Conservation (phyloP, 495 filamentous ascomycete genomes). For the Durotheca rogersii region DNA sequence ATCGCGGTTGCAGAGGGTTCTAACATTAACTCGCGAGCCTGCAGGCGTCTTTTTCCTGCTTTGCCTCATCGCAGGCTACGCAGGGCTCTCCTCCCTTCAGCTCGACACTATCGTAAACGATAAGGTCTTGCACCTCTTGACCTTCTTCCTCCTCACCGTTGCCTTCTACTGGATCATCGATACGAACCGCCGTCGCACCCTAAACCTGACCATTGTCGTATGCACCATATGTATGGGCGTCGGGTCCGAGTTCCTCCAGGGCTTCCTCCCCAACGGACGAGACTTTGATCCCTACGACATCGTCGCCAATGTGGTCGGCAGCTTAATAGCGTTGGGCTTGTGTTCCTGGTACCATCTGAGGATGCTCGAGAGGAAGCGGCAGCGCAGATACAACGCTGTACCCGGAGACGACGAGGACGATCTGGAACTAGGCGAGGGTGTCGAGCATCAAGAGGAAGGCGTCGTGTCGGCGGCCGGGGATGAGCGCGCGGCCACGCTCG, state of each 20-base stretch:
- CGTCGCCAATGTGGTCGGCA: conserved; percentile 83
- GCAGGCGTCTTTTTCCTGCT: conserved; percentile 77
- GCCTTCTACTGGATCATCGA: conserved; percentile 98
- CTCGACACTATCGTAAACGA: conserved; percentile 65
- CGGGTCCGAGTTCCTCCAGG: conserved; percentile 85
- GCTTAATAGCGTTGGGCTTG: conserved; percentile 64
- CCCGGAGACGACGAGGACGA: conserved; percentile 52
- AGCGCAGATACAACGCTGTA: conserved; percentile 68
- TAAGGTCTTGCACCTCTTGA: conserved; percentile 84
- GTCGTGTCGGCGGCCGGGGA: conserved; percentile 28
- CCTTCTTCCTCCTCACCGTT: conserved; percentile 85
- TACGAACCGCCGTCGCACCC: conserved; percentile 75
- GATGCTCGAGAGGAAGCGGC: conserved; percentile 87
- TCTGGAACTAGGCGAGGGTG: conserved; percentile 57
- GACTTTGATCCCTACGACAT: conserved; percentile 84
- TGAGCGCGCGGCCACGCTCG: conserved; percentile 48
- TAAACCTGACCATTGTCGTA: conserved; percentile 81
- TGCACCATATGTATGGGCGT: conserved; percentile 73
- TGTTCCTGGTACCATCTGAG: conserved; percentile 91
- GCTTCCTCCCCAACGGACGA: conserved; percentile 75
- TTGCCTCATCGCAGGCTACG: conserved; percentile 71
- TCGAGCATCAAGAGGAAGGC: conserved; percentile 59
- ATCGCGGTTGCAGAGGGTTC: too few species aligned
- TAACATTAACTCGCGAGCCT: conserved; percentile 1
- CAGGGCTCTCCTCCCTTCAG: conserved; percentile 66